Percentiles rank a stretch among this genome's conserved stretches.
phyloP scores from a whole-genome alignment of 2,329 filamentous ascomycete species.

The Fusarium illudens region DNA sequence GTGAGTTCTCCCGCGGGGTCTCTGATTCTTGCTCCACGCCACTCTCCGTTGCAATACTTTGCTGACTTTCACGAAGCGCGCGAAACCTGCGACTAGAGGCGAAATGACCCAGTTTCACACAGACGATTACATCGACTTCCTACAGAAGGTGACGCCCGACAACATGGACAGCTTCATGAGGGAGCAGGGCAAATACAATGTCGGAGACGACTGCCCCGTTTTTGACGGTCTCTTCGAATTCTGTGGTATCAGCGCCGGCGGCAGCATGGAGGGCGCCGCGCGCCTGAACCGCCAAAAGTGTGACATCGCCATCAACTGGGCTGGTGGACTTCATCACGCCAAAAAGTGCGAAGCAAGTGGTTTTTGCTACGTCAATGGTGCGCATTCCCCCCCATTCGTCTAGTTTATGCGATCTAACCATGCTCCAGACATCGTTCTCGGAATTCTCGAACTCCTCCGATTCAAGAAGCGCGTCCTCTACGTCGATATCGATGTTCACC shows the following conservation, averaged over 20 bases:
- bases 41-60: not conserved
- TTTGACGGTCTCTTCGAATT: conserved; percentile 99
- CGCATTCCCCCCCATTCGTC: conserved; percentile 43
- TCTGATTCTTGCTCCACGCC: not conserved
- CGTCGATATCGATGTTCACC: conserved; percentile 95
- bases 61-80: conserved; percentile 65
- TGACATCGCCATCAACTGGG: conserved; percentile 98
- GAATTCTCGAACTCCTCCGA: conserved; percentile 89
- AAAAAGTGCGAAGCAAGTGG: conserved; percentile 97
- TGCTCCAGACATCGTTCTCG: conserved; percentile 85
- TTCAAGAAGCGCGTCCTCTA: conserved; percentile 96
- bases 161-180: conserved; percentile 95
- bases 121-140: conserved; percentile 93
- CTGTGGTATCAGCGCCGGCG: conserved; percentile 92
- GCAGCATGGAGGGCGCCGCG: conserved; percentile 91
- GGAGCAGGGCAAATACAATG: conserved; percentile 93
- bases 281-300: conserved; percentile 90
- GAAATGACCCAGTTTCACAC: conserved; percentile 96
- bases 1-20: conserved; percentile 60
- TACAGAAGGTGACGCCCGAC: conserved; percentile 94
- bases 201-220: conserved; percentile 95
- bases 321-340: conserved; percentile 94
- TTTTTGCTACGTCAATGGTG: conserved; percentile 98
- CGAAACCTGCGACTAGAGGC: conserved; percentile 85
- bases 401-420: conserved; percentile 11